These are phyloP conservation scores for Schizochytrium sp. DNA, from an alignment of 108 stramenopile genomes.

Conservation along the genomic window DNA sequence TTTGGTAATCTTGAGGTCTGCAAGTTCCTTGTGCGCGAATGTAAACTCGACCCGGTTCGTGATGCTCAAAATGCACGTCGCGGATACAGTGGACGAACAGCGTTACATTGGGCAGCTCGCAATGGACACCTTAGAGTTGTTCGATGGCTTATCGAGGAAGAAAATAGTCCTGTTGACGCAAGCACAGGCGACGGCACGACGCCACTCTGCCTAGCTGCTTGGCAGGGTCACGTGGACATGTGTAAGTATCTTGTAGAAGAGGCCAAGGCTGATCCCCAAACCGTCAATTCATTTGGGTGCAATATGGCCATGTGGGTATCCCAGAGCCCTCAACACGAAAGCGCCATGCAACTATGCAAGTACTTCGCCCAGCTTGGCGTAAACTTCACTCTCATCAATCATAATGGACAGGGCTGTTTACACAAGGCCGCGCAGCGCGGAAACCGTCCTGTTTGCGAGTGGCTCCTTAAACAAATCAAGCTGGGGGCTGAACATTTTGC, in stretches of 20 bases:
- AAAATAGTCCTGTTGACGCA: background rate
- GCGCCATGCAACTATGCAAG: background rate
- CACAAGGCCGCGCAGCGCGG: slow-evolving; percentile 59
- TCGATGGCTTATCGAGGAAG: slow-evolving; percentile 29
- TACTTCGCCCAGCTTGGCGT: background rate
- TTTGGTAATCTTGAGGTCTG: slow-evolving; percentile 55
- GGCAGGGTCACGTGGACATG: slow-evolving; percentile 25
- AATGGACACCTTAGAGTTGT: slow-evolving; percentile 40
- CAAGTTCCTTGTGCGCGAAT: slow-evolving; percentile 6
- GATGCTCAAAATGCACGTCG: background rate
- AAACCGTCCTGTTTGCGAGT: slow-evolving; percentile 32
- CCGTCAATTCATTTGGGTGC: slow-evolving; percentile 33
- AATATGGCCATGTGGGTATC: slow-evolving; percentile 47
- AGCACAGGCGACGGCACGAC: slow-evolving; percentile 21
- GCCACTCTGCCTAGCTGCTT: slow-evolving; percentile 42
- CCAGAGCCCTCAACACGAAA: background rate
- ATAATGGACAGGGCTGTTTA: slow-evolving; percentile 34
- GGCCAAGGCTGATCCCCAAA: background rate
- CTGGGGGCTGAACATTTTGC: slow-evolving; percentile 58
- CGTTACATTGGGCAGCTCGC: slow-evolving; percentile 35
- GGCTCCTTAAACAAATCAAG: background rate
- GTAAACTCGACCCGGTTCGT: background rate
- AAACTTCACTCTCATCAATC: slow-evolving; percentile 15
- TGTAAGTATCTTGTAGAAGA: slow-evolving; percentile 1
- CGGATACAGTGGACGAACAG: slow-evolving; percentile 35